These are phyloP conservation scores for Sporothrix euskadiensis DNA, from an alignment of 2,329 filamentous ascomycete genomes.

Conservation along the genomic window DNA sequence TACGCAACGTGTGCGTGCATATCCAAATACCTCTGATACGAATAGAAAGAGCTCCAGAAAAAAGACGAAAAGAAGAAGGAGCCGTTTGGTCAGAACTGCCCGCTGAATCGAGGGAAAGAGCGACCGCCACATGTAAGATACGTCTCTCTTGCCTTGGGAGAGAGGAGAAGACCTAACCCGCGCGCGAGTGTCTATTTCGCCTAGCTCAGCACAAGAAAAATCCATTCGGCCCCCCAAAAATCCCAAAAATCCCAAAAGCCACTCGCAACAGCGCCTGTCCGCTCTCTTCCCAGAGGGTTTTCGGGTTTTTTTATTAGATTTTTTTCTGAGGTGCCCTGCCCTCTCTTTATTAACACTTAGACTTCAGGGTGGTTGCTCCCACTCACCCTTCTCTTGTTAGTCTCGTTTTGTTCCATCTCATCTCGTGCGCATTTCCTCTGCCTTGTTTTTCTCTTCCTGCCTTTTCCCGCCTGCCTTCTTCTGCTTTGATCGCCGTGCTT, in stretches of 20 bases:
- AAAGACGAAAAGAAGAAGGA: conserved; percentile 2
- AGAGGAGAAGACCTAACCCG: conserved; percentile 25
- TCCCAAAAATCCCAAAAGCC: background rate
- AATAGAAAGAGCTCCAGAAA: background rate
- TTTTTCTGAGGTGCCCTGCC: background rate
- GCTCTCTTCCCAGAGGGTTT: background rate
- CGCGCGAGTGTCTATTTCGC: conserved; percentile 12
- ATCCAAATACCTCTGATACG: background rate
- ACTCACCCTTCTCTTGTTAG: conserved; percentile 16
- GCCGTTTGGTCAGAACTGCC: background rate
- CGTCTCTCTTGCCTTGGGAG: conserved; percentile 4
- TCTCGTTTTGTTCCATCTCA: conserved; percentile 23
- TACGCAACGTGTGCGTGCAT: background rate
- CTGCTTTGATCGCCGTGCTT: conserved; percentile 14
- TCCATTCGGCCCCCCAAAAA: background rate
- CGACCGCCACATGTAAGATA: background rate
- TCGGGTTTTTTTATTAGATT: background rate
- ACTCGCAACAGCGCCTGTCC: conserved; percentile 3
- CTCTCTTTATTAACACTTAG: background rate
- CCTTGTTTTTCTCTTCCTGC: conserved; percentile 27
- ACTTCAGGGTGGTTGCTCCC: conserved; percentile 12
- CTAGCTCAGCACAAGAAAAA: conserved; percentile 31
- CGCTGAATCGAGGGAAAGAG: background rate
- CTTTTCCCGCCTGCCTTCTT: conserved; percentile 22
- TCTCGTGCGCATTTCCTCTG: conserved; percentile 22